Evolutionary conservation across 2,329 filamentous ascomycete species (phyloP), one percentile per base, ranked within the genome.

Genomic region (Didymosphaeria variabile): DNA sequence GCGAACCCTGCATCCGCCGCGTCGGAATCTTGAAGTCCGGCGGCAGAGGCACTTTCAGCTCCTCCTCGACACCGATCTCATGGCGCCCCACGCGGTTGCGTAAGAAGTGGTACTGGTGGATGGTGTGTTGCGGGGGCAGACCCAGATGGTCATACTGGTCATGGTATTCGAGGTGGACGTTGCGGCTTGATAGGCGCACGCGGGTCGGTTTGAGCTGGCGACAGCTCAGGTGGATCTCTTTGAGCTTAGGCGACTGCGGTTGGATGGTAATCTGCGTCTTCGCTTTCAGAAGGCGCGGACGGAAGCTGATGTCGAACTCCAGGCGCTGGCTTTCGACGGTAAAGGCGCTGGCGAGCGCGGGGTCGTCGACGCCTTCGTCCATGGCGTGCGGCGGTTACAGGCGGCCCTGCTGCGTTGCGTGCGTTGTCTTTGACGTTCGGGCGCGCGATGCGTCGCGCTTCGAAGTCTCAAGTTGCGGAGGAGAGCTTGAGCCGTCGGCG

Each of bases 271-370:
- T 91, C 68, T 94, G 90, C 9, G 91, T 92, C 65, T 87, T 90
- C 54, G 95, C 95, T 63, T 87, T 89, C 72, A 98, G 81, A 72
- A 85, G 86, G 78, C 89, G 90, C 57, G 87, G 87, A 66, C 87
- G 85, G 76, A 99, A 96, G 80, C 97, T 91, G 74, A 99, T 84
- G 71, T 98, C 94, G 62, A 99, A 84, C 71, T 93, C 90, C 53
- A 99, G 90, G 76, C 92, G 91, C 80, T 98, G 94, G 79, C 93
- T 90, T 57, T 92, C 85, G 60, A 98, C 82, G 51, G 83, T 82
- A 72, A 85, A 88, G 32, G 69, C 69, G 67, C 71, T 72, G 66
- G 68, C 68, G 61, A 69, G 62, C 67, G 71, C 67, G 61, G 72
- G 67, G 57, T 73, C 72, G 66, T 75, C 74, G 66, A 61, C 59